Percentiles rank a stretch among this genome's conserved stretches.
phyloP scores from a whole-genome alignment of 495 filamentous ascomycete species.

The Penicillium robsamsonii region DNA sequence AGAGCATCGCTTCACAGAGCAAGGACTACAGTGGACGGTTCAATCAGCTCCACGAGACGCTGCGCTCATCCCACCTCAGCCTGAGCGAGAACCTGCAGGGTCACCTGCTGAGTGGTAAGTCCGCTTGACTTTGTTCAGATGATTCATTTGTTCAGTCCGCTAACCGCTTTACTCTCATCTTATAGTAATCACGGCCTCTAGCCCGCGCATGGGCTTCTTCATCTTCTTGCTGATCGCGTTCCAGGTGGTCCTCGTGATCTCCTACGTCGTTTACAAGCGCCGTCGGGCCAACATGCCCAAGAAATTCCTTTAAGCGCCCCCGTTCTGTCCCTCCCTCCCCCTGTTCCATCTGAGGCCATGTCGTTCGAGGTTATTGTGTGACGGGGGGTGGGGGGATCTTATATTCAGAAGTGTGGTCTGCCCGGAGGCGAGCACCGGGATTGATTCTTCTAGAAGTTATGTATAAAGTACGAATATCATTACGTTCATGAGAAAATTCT shows the following conservation, averaged over 20 bases:
- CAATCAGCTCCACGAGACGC: conserved; percentile 65
- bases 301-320: conserved; percentile 75
- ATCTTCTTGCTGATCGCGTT: conserved; percentile 72
- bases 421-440: conserved; percentile 1
- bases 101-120: conserved; percentile 36
- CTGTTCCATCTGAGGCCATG: neutral
- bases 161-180: conserved; percentile 15
- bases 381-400: neutral
- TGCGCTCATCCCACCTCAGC: conserved; percentile 69
- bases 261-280: conserved; percentile 80
- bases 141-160: neutral
- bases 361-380: neutral
- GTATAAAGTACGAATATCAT: conserved; percentile 27
- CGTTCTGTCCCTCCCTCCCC: neutral
- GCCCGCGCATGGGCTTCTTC: conserved; percentile 70
- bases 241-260: conserved; percentile 65
- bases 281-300: conserved; percentile 74
- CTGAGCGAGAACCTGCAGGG: conserved; percentile 54
- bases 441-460: conserved; percentile 16
- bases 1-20: conserved; percentile 51
- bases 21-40: conserved; percentile 71
- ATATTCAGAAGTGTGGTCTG: neutral
- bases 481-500: neutral
- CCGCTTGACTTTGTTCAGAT: neutral
- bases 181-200: conserved; percentile 56